These are phyloP conservation scores for Nakazawaea siamensis DNA, from an alignment of 805 yeast species.

Conservation along the genomic window DNA sequence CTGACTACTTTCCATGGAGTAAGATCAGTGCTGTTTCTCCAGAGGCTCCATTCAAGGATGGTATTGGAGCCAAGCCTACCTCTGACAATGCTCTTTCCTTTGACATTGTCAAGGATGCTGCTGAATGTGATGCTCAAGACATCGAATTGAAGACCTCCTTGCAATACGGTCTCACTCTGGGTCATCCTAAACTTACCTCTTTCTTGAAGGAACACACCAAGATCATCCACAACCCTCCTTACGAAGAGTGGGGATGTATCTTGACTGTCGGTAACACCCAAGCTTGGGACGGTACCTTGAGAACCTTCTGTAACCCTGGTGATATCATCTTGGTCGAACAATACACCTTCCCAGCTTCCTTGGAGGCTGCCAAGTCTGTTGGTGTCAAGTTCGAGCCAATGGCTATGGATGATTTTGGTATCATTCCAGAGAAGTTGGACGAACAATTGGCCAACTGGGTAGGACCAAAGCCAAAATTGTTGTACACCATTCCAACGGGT, in stretches of 20 bases:
- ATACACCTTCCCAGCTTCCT: slow-evolving; percentile 66
- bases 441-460: slow-evolving; percentile 55
- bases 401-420: slow-evolving; percentile 56
- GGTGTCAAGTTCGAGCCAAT: slow-evolving; percentile 60
- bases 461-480: slow-evolving; percentile 55
- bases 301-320: slow-evolving; percentile 47
- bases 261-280: slow-evolving; percentile 84
- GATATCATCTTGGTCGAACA: slow-evolving; percentile 72
- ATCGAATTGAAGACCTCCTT: slow-evolving; percentile 77
- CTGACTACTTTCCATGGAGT: slow-evolving; percentile 91
- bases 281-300: slow-evolving; percentile 79
- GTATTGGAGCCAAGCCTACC: slow-evolving; percentile 59
- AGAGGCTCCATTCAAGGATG: slow-evolving; percentile 69
- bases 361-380: slow-evolving; percentile 57
- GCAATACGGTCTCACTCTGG: slow-evolving; percentile 86
- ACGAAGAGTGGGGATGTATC: slow-evolving; percentile 68
- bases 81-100: slow-evolving; percentile 23
- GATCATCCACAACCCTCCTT: slow-evolving; percentile 39
- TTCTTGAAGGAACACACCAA: slow-evolving; percentile 75
- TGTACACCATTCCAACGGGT: slow-evolving; percentile 92
- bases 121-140: slow-evolving; percentile 39
- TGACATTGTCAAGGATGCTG: slow-evolving; percentile 32
- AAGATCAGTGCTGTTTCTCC: slow-evolving; percentile 64
- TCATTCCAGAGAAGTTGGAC: slow-evolving; percentile 50
- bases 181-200: slow-evolving; percentile 60